phyloP scores from a whole-genome alignment of 2,329 filamentous ascomycete species.

The Ceratocystis eucalypticola region DNA sequence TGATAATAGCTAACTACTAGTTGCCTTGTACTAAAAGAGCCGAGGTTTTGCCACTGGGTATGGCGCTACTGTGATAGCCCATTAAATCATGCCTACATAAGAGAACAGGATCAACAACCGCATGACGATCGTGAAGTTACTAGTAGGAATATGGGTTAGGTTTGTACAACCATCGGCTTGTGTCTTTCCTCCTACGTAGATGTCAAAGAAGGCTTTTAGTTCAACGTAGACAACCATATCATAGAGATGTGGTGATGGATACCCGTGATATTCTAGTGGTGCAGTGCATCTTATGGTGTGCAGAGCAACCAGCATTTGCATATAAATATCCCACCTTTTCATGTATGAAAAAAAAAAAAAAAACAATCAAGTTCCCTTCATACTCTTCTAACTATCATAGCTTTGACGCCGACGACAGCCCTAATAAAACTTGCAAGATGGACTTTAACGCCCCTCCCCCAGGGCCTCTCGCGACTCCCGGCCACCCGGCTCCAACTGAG shows the following conservation, averaged over 20 bases:
- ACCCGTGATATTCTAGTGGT: too few relatives aligned
- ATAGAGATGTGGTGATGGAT: too few relatives aligned
- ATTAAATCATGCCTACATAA: background rate
- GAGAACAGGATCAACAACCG: background rate
- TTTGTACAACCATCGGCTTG: background rate
- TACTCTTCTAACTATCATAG: background rate
- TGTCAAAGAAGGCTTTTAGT: too few relatives aligned
- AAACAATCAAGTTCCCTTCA: background rate
- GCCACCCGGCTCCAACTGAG: too few relatives aligned
- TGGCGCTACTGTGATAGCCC: too few relatives aligned
- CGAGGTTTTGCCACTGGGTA: too few relatives aligned
- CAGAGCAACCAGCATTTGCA: background rate
- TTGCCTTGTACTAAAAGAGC: too few relatives aligned
- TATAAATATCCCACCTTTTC: background rate
- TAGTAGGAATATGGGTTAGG: background rate
- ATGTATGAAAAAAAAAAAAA: background rate
- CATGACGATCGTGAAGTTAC: background rate
- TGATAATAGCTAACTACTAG: too few relatives aligned
- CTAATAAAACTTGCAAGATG: background rate
- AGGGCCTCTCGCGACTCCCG: background rate
- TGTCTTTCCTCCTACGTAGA: too few relatives aligned
- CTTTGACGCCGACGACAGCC: background rate
- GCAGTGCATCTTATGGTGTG: background rate
- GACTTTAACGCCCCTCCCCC: background rate
- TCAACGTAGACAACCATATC: too few relatives aligned